Percentiles rank a stretch among this genome's conserved stretches.
Evolutionary conservation across 495 filamentous ascomycete species (phyloP).

Genomic region (Rhypophila decipiens): DNA sequence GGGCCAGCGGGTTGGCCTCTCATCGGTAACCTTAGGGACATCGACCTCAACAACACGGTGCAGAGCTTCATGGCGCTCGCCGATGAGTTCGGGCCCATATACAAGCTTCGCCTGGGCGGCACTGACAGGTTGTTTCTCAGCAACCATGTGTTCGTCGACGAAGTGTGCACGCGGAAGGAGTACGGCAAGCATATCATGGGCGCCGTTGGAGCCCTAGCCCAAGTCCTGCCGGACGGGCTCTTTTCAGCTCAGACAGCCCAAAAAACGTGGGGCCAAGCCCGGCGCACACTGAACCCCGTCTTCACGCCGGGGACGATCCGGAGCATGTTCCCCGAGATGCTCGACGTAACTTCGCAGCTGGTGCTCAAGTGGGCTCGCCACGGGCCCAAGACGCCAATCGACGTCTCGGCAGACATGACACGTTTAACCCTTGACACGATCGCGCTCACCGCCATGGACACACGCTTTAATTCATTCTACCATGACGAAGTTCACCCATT

Average conservation of each 20-base stretch:
- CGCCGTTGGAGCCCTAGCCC: too few species aligned
- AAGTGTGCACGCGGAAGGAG: too few species aligned
- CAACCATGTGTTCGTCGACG: too few species aligned
- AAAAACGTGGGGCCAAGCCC: slow-evolving; percentile 64
- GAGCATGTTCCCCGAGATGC: slow-evolving; percentile 70
- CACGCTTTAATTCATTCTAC: slow-evolving; percentile 72
- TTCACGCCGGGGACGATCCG: slow-evolving; percentile 68
- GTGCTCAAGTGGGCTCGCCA: slow-evolving; percentile 68
- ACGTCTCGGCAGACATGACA: slow-evolving; percentile 66
- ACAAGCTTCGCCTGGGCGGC: too few species aligned
- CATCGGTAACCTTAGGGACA: too few species aligned
- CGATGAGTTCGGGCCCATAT: too few species aligned
- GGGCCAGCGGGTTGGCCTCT: too few species aligned
- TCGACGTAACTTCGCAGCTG: slow-evolving; percentile 65
- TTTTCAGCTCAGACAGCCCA: slow-evolving; percentile 61
- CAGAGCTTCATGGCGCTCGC: too few species aligned
- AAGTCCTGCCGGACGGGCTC: slow-evolving; percentile 60
- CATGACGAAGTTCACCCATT: slow-evolving; percentile 61
- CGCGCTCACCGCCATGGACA: slow-evolving; percentile 66
- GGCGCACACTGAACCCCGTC: slow-evolving; percentile 58
- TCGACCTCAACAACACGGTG: too few species aligned
- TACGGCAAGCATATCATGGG: too few species aligned
- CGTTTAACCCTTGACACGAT: slow-evolving; percentile 68
- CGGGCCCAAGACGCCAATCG: slow-evolving; percentile 50
- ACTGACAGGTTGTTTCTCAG: too few species aligned